phyloP scores from a whole-genome alignment of 768 basidiomycete genomes.

The Scleroderma citrinum region DNA sequence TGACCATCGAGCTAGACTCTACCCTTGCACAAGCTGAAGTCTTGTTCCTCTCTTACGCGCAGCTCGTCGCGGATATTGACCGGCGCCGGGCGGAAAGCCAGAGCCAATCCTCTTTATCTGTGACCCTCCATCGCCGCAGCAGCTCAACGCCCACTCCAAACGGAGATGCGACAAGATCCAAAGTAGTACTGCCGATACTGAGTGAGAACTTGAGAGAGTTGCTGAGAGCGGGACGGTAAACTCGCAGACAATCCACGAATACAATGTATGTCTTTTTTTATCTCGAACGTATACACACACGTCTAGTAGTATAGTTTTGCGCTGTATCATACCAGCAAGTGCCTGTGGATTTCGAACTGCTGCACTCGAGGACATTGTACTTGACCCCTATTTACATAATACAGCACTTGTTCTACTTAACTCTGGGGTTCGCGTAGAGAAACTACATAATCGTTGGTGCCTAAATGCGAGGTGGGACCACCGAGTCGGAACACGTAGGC shows the following conservation, averaged over 20 bases:
- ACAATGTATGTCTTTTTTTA: slow-evolving; percentile 9
- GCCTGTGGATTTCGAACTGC: not conserved
- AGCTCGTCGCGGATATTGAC: slow-evolving; percentile 86
- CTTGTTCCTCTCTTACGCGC: slow-evolving; percentile 86
- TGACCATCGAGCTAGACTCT: slow-evolving; percentile 95
- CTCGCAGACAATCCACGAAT: not conserved
- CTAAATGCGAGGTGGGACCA: not conserved
- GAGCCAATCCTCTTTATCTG: slow-evolving; percentile 11
- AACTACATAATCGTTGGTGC: not conserved
- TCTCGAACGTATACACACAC: slow-evolving; percentile 11
- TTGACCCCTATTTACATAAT: not conserved
- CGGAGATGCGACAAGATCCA: slow-evolving; percentile 14
- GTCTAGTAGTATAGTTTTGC: not conserved
- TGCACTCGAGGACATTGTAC: too few relatives aligned
- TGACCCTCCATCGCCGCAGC: slow-evolving; percentile 31
- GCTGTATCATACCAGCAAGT: not conserved
- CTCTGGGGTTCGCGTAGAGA: not conserved
- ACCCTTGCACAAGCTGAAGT: slow-evolving; percentile 97
- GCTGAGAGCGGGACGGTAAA: slow-evolving; percentile 40
- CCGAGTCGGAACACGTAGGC: not conserved
- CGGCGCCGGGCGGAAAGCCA: slow-evolving; percentile 47
- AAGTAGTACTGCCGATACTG: slow-evolving; percentile 41
- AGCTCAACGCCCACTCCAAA: slow-evolving; percentile 7
- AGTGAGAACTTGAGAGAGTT: slow-evolving; percentile 61
- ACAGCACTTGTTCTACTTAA: not conserved